Conservation (phyloP, 371 early-diverging fungal species). For the Mucor lusitanicus region DNA sequence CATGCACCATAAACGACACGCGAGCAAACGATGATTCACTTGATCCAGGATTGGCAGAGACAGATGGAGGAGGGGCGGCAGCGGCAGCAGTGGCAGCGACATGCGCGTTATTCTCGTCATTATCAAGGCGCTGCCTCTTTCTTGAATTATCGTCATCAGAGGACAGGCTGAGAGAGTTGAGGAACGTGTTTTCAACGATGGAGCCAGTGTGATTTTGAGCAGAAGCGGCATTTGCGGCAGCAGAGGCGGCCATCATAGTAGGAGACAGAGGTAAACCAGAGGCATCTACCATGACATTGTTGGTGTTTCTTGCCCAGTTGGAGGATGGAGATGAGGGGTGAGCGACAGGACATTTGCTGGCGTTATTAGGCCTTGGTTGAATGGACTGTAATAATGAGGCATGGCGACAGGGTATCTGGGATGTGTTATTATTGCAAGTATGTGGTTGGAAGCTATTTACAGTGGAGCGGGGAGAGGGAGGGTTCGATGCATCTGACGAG, state of each 20-base stretch:
- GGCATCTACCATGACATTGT: background rate
- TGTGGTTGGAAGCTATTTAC: background rate
- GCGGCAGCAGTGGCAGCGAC: background rate
- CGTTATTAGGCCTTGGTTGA: background rate
- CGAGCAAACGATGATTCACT: conserved; percentile 1
- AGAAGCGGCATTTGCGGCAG: conserved; percentile 8
- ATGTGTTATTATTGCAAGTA: background rate
- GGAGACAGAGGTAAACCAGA: conserved; percentile 5
- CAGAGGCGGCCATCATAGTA: conserved; percentile 13
- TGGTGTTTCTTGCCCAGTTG: background rate
- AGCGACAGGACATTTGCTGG: background rate
- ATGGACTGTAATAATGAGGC: background rate
- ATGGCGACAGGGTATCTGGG: background rate
- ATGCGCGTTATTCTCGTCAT: background rate
- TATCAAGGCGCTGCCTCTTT: background rate
- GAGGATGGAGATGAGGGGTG: background rate
- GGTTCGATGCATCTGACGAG: conserved; percentile 18
- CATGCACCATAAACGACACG: background rate
- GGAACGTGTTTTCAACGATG: conserved; percentile 20
- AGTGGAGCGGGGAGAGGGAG: conserved; percentile 8
- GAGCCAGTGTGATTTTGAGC: conserved; percentile 15
- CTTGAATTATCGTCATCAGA: background rate
- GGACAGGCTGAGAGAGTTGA: conserved; percentile 17
- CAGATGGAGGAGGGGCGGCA: background rate
- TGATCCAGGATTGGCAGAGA: background rate